Conservation (phyloP, 768 basidiomycete species). For the Tephrocybe sp. region DNA sequence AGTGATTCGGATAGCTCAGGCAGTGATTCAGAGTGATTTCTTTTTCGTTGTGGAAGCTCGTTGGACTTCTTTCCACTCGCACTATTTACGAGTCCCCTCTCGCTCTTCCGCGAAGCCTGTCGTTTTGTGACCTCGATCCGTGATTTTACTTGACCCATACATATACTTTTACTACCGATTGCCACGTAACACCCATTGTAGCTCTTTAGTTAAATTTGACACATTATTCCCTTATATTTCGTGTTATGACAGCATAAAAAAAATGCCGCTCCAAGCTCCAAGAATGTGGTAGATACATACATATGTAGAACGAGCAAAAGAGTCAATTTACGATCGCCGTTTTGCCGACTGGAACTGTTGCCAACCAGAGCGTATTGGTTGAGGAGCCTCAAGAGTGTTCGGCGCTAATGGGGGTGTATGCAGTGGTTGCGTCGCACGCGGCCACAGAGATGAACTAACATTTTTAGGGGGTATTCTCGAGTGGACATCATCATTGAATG, state of each 20-base stretch:
- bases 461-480: conserved; percentile 11
- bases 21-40: conserved; percentile 76
- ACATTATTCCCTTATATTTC: conserved; percentile 16
- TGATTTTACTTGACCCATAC: conserved; percentile 13
- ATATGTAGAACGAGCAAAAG: background rate
- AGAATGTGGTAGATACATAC: background rate
- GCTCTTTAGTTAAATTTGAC: conserved; percentile 43
- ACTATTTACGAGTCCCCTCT: conserved; percentile 9
- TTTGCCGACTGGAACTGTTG: conserved; percentile 52
- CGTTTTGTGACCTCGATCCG: conserved; percentile 12
- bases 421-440: no score
- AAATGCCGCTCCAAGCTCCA: background rate
- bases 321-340: conserved; percentile 18
- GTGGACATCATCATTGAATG: conserved; percentile 15
- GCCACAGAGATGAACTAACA: no score
- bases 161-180: conserved; percentile 41
- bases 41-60: conserved; percentile 15
- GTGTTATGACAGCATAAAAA: conserved; percentile 1
- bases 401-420: background rate
- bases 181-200: conserved; percentile 43
- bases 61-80: conserved; percentile 15
- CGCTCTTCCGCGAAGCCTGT: conserved; percentile 14
- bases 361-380: conserved; percentile 50
- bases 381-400: conserved; percentile 19
- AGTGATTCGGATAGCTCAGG: conserved; percentile 80